Evolutionary conservation across 2,329 filamentous ascomycete species (phyloP).

Genomic region (Fusarium sp.): DNA sequence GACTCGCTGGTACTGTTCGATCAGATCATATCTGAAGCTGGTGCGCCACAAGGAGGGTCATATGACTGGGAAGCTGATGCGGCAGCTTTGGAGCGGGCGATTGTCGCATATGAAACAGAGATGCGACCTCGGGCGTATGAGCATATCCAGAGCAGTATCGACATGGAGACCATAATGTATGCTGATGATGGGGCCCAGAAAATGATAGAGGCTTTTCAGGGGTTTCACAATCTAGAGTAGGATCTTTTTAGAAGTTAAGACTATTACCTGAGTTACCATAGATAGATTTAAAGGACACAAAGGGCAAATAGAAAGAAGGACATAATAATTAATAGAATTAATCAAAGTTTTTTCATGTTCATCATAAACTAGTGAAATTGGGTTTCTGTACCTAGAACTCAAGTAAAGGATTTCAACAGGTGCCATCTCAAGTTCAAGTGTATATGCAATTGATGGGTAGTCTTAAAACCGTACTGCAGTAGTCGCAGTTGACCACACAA

Average conservation of each 20-base stretch:
- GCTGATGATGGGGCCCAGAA: conserved; percentile 5
- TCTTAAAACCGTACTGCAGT: too few species aligned
- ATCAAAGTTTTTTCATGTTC: too few species aligned
- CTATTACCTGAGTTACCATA: too few species aligned
- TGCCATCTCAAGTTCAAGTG: too few species aligned
- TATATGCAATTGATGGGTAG: too few species aligned
- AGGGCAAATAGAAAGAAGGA: neutral
- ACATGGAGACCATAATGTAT: conserved; percentile 16
- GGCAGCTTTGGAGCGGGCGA: neutral
- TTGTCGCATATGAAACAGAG: conserved; percentile 1
- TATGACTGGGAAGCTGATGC: neutral
- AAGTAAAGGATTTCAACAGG: too few species aligned
- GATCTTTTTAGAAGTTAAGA: too few species aligned
- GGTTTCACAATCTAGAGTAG: neutral
- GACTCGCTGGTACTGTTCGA: conserved; percentile 6
- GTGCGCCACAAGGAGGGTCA: rapidly evolving
- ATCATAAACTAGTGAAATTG: too few species aligned
- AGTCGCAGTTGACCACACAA: too few species aligned
- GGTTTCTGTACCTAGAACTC: too few species aligned
- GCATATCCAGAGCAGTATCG: conserved; percentile 14
- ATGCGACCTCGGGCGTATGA: conserved; percentile 4
- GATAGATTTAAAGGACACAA: too few species aligned
- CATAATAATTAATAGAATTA: too few species aligned
- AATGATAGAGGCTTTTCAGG: neutral
- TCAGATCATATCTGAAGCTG: neutral